A percentile compares a stretch with the other conserved stretches of the same genome.
phyloP scores from a whole-genome alignment of 73 alveolate species.

The Paramecium biaurelia region DNA sequence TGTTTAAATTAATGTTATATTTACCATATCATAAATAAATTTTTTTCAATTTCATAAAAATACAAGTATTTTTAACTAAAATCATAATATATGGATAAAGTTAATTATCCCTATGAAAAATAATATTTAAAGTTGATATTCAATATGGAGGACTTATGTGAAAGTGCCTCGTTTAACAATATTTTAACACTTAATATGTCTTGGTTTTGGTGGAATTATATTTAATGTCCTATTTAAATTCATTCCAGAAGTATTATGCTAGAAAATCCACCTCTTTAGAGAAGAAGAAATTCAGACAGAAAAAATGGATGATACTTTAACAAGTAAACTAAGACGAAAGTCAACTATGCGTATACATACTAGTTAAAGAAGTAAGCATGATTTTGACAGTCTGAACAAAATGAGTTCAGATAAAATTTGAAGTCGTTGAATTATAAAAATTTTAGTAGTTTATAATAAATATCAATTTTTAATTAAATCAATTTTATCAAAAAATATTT shows the following conservation, averaged over 20 bases:
- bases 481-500: no score
- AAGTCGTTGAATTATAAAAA: not conserved
- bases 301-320: constrained; percentile 56
- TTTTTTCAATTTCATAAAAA: no score
- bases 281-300: constrained; percentile 47
- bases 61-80: no score
- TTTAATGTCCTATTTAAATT: constrained; percentile 28
- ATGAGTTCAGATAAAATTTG: constrained; percentile 9
- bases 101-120: no score
- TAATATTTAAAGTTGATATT: no score
- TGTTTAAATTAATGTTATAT: no score
- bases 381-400: not conserved
- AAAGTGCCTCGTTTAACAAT: constrained; percentile 70
- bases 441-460: not conserved
- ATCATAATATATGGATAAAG: no score
- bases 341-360: constrained; percentile 54
- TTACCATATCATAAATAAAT: no score
- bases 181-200: constrained; percentile 76
- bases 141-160: constrained; percentile 86
- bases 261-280: constrained; percentile 48
- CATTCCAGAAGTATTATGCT: constrained; percentile 47
- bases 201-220: constrained; percentile 51
- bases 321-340: constrained; percentile 60
- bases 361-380: constrained; percentile 24
- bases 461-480: no score